These are phyloP conservation scores for Axilococcus clingmanii DNA, from an alignment of 139 green algal genomes.

Conservation along the genomic window DNA sequence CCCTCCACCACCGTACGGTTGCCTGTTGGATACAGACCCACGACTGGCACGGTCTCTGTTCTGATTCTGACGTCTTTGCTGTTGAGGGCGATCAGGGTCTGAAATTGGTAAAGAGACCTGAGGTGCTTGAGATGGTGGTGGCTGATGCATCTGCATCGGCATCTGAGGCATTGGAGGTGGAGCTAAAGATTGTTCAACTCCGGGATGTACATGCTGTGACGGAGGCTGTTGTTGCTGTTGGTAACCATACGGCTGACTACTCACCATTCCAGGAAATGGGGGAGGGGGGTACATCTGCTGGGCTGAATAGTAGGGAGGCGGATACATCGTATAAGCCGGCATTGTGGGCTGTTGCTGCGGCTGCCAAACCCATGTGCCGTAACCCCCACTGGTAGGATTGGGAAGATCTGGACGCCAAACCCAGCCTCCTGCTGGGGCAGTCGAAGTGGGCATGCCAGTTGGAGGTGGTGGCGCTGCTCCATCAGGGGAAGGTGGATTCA, in stretches of 20 bases:
- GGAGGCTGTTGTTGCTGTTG: neutral
- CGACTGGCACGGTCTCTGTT: too few species aligned
- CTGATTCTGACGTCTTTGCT: neutral
- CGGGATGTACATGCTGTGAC: neutral
- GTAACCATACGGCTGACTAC: neutral
- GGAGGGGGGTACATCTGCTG: neutral
- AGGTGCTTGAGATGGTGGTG: neutral
- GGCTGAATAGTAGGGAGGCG: too few species aligned
- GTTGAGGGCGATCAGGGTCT: neutral
- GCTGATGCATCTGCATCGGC: neutral
- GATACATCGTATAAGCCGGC: too few species aligned
- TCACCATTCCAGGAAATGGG: neutral
- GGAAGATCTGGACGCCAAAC: too few species aligned
- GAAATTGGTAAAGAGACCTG: neutral
- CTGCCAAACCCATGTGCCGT: neutral
- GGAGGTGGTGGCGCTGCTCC: too few species aligned
- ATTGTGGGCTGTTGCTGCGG: constrained; percentile 1
- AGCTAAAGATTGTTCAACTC: neutral
- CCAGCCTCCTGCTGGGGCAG: too few species aligned
- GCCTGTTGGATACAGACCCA: too few species aligned
- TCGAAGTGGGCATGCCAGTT: too few species aligned
- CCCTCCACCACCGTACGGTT: too few species aligned
- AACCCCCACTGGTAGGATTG: neutral
- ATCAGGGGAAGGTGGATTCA: too few species aligned
- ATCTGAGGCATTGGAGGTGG: neutral